A percentile compares a stretch with the other conserved stretches of the same genome.
Evolutionary conservation across 441 rosid species (phyloP).

Genomic region (Gossypium trilobum): DNA sequence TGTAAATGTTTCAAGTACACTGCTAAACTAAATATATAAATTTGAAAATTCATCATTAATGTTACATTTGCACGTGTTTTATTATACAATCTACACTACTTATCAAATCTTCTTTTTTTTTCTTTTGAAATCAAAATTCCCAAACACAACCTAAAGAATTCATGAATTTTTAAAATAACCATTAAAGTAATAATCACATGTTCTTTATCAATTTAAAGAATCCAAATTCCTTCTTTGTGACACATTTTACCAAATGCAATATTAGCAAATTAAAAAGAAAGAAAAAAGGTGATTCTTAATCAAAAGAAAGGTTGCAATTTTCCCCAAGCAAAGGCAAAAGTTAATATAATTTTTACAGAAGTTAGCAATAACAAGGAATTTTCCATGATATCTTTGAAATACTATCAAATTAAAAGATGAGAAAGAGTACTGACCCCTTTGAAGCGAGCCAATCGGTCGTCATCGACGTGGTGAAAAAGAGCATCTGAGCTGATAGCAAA

Average conservation of each 20-base stretch:
- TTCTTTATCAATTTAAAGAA: neutral
- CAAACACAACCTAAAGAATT: neutral
- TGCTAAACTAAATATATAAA: neutral
- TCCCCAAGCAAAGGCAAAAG: neutral
- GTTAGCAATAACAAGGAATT: neutral
- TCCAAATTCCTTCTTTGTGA: neutral
- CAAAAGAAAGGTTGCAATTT: neutral
- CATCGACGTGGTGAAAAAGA: constrained; percentile 35
- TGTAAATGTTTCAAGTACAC: neutral
- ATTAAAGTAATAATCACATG: neutral
- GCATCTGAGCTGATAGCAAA: constrained; percentile 44
- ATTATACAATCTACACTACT: neutral
- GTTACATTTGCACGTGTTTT: neutral
- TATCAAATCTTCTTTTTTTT: neutral
- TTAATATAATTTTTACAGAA: neutral
- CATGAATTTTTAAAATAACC: neutral
- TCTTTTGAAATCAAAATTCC: neutral
- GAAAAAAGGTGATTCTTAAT: neutral
- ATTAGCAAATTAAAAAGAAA: neutral
- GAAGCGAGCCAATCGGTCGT: constrained; percentile 35
- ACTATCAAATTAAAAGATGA: neutral
- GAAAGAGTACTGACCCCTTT: constrained; percentile 43
- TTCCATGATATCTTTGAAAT: neutral
- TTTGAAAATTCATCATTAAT: neutral
- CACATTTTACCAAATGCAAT: too few species aligned